Conservation (phyloP, 164 flowering plant genomes). For the Umbilicus rupestris region DNA sequence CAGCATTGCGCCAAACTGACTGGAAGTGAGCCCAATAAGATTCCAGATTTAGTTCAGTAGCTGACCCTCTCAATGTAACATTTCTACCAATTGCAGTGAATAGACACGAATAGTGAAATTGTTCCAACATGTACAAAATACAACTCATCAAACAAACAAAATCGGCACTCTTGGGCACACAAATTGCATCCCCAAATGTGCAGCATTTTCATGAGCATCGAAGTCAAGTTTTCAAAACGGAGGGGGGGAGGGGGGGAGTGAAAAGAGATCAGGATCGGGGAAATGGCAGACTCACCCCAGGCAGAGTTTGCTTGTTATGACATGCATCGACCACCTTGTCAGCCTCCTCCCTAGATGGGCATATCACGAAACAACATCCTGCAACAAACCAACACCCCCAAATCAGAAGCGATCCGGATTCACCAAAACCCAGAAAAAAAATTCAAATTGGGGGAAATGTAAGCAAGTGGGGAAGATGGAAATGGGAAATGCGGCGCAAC, state of each 20-base stretch:
- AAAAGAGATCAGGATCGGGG: not conserved
- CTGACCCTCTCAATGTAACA: too few species aligned
- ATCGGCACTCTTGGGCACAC: too few species aligned
- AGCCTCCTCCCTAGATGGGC: constrained; percentile 90
- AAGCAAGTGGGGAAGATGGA: not conserved
- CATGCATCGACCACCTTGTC: constrained; percentile 90
- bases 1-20: not conserved
- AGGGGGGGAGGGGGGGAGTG: not conserved
- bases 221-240: not conserved
- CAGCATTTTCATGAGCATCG: too few species aligned
- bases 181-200: too few species aligned
- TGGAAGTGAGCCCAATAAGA: not conserved
- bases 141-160: too few species aligned
- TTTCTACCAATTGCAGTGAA: too few species aligned
- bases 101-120: too few species aligned
- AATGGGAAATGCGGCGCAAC: constrained; percentile 21
- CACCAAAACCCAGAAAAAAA: not conserved
- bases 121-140: too few species aligned
- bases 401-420: not conserved
- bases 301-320: constrained; percentile 83
- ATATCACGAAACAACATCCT: constrained; percentile 94
- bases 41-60: too few species aligned
- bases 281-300: constrained; percentile 62
- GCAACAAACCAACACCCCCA: not conserved
- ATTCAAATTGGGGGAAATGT: constrained; percentile 4